Evolutionary conservation across 345 rosid species (phyloP), one percentile per base, ranked within the genome.

Genomic region (Salix suchowensis): DNA sequence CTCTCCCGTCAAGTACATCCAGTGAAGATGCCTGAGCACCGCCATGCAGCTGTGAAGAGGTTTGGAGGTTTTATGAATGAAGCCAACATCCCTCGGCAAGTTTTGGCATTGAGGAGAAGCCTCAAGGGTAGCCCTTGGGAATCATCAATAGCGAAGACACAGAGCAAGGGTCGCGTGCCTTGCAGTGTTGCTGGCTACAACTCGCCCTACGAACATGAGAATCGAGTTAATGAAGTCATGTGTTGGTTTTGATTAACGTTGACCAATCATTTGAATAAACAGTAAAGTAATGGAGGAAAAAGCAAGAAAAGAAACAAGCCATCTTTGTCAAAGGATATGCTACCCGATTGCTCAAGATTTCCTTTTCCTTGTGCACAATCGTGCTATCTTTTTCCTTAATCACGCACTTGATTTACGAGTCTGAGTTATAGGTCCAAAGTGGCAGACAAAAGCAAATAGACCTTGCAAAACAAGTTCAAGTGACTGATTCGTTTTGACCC

Each of bases 211-310:
- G 77, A 82, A 30, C 12, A 34, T 4, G 64, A 69, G 70, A 82
- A 77, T 28, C 84, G 71, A 24, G 71, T 71, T 7, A 78, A 82
- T 40, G 81, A 86, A 65, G 77, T 82, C 39, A 71, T 80, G 32
- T 67, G 71, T 6, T 78, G 74, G 81, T 62, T 34, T 75, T 37
- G 50, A 77, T 12, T 68, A 54, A 19, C 1, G 42, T 64, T 74
- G 28, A 42, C n/a, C 2, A 46, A 48, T 6, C 48, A 46, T 40
- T 24, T 24, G 44, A 18, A 39, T 21, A 54, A 6, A 34, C 34
- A 68, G 8, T 15, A 6, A 37, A 23, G 34, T 36, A n/a, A 48
- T 40, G 39, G 24, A 15, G 67, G 7, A 6, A 14, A 54, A 69
- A 4, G 74, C 21, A 42, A 55, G 36, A 32, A 61, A 75, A 36